Conservation (phyloP, 1,284 basidiomycete species). For the Boletellus dicymbophilus region DNA sequence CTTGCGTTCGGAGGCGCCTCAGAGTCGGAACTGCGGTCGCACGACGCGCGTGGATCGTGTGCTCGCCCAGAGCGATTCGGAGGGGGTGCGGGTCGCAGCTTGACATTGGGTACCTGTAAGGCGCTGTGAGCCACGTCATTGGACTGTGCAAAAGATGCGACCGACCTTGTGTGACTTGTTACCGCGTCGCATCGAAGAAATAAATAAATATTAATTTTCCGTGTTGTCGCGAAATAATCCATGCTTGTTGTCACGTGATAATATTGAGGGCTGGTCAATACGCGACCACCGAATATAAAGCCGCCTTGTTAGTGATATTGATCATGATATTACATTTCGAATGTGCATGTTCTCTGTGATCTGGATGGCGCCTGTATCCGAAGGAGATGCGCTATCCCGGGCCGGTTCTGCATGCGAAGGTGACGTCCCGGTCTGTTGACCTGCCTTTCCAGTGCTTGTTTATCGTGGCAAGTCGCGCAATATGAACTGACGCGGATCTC, state of each 20-base stretch:
- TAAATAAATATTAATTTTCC: neutral
- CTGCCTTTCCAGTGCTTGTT: too few relatives aligned
- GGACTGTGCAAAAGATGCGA: neutral
- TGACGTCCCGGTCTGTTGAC: too few relatives aligned
- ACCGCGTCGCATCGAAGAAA: slow-evolving; percentile 31
- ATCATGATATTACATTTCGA: neutral
- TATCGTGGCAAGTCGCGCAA: too few relatives aligned
- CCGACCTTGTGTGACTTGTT: slow-evolving; percentile 50
- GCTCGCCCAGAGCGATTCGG: slow-evolving; percentile 7
- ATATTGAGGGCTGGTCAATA: slow-evolving; percentile 26
- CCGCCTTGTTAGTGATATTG: too few relatives aligned
- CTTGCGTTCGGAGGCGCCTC: slow-evolving; percentile 36
- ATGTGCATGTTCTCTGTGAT: too few relatives aligned
- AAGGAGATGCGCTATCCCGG: too few relatives aligned
- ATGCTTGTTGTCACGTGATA: neutral
- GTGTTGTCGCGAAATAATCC: neutral
- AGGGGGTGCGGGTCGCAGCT: slow-evolving; percentile 63
- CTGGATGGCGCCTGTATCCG: too few relatives aligned
- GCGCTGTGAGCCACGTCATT: neutral
- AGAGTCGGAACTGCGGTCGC: slow-evolving; percentile 27
- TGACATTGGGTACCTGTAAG: slow-evolving; percentile 72
- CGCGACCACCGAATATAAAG: slow-evolving; percentile 18
- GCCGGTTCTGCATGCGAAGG: too few relatives aligned
- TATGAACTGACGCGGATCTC: too few relatives aligned
- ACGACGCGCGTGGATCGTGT: slow-evolving; percentile 14